Base-by-base conservation (phyloP, 768 basidiomycete genomes). In the Tylopilus balloui region DNA sequence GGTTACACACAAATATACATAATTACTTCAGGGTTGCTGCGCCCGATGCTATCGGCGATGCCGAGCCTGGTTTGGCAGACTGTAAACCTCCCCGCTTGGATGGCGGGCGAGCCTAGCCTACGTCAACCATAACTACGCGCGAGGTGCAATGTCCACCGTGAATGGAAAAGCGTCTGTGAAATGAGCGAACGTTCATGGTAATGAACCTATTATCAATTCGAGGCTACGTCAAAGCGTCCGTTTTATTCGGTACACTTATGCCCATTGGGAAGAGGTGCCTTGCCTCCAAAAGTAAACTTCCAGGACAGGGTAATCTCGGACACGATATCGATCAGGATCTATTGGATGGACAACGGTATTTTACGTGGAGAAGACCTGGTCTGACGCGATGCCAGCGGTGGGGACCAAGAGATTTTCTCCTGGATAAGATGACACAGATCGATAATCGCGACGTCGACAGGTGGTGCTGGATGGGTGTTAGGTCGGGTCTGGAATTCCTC, bases 341-440 rank as follows among this genome's bases (percentile, higher is more conserved):
- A 28, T 45, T 27, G 36, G 32, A 28, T 39, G 41, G 25, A 20
- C 40, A 8, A 45, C 11, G 31, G 10, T 9, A 21, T 47, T 56
- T 63, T 63, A 62, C 58, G 60, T 60, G 55, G 58, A 54, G 61
- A 59, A 53, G 45, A n/a, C 13, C n/a, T n/a, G 4, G 35, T 36
- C 42, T 50, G 50, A 51, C 43, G 37, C 37, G 31, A 46, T 52
- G 43, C 41, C 38, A 49, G 31, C 47, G 45, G 49, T 42, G 51
- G 40, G 20, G 27, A 37, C 9, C 20, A 42, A 35, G 35, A 12
- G 52, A 53, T 56, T 60, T 53, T 54, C 61, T 41, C 31, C 50
- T 41, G 24, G 42, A 39, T 48, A 39, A 47, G 43, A 52, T 47
- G 23, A 50, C 42, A 51, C 39, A 39, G 36, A 51, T 56, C 42